Evolutionary conservation across 345 rosid species (phyloP), one percentile per base, ranked within the genome.

Genomic region (Leavenworthia alabamica): DNA sequence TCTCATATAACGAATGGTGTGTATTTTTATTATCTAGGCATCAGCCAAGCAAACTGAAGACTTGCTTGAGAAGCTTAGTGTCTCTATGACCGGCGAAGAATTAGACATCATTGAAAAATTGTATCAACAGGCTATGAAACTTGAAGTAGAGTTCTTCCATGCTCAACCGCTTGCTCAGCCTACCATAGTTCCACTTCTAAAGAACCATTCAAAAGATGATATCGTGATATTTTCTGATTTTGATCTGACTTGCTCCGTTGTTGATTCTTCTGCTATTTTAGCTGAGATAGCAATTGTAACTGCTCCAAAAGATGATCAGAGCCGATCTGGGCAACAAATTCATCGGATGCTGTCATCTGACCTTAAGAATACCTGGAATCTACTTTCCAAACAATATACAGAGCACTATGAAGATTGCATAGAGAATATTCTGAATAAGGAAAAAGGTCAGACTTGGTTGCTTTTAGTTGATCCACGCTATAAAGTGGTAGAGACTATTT

Each of bases 81-180:
- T 84, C 71, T 78, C 80, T 62, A 78, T 94, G 95, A 94, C 97
- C 1, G 86, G 99, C 22, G 99, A 94, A 77, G 97, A 94, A 78
- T 87, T 94, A 59, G 84, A 81, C 66, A 72, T 90, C 69, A 84
- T 90, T 54, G 95, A 90, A 75, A 94, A 88, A 67, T 80, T 94
- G 73, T 94, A 94, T 76, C 93, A 75, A 63, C 97, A 94, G 78
- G 99, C 97, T 67, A 83, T 94, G 95, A 90, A 79, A 77, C 99
- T 86, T 76, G 99, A 90, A 84, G 79, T 86, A 42, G 96, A 90
- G 73, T 90, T 90, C 79, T 88, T 94, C 81, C 64, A 59, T 63
- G 86, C 85, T 10, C 99, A 94, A 73, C 86, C 81, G 8, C 75
- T 88, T 77, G 60, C 67, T 60, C 95, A 94, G 77, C 86, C 86